phyloP scores from a whole-genome alignment of 257 asterid species.

The Voacanga thouarsii region DNA sequence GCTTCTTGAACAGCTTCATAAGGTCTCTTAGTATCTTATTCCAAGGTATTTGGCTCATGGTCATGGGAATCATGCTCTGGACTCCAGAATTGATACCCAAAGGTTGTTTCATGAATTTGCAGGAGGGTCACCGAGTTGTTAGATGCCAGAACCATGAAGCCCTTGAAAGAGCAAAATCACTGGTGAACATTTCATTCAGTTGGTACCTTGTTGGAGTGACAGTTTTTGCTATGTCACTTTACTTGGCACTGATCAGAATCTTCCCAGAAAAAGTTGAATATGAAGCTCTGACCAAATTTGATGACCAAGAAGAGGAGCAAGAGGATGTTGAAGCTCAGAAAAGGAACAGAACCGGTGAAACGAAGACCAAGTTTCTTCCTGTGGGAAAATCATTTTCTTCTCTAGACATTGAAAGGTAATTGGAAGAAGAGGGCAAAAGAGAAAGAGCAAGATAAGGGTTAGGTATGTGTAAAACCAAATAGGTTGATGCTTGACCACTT shows the following conservation, averaged over 20 bases:
- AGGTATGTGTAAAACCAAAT: constrained; percentile 3
- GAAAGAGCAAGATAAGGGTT: background rate
- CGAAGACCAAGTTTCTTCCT: background rate
- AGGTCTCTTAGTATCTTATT: constrained; percentile 49
- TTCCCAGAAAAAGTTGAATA: constrained; percentile 47
- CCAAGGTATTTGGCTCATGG: constrained; percentile 82
- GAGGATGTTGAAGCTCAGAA: constrained; percentile 7
- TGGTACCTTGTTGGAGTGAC: constrained; percentile 47
- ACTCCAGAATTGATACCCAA: constrained; percentile 45
- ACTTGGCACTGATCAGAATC: constrained; percentile 31
- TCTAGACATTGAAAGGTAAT: constrained; percentile 44
- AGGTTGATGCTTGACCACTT: constrained; percentile 10
- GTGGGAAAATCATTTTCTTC: background rate
- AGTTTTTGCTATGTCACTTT: constrained; percentile 32
- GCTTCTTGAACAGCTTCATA: constrained; percentile 59
- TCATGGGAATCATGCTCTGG: constrained; percentile 76
- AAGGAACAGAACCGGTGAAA: background rate
- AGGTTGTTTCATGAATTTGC: constrained; percentile 27
- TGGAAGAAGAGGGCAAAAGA: background rate
- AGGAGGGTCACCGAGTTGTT: constrained; percentile 41
- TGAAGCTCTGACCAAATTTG: background rate
- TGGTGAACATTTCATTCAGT: constrained; percentile 67
- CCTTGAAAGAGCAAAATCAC: constrained; percentile 59
- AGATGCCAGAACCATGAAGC: constrained; percentile 51
- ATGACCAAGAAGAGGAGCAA: background rate